Evolutionary conservation across 768 basidiomycete genomes (phyloP), one percentile per base, ranked within the genome.

Genomic region (Fibroporia radiculosa): DNA sequence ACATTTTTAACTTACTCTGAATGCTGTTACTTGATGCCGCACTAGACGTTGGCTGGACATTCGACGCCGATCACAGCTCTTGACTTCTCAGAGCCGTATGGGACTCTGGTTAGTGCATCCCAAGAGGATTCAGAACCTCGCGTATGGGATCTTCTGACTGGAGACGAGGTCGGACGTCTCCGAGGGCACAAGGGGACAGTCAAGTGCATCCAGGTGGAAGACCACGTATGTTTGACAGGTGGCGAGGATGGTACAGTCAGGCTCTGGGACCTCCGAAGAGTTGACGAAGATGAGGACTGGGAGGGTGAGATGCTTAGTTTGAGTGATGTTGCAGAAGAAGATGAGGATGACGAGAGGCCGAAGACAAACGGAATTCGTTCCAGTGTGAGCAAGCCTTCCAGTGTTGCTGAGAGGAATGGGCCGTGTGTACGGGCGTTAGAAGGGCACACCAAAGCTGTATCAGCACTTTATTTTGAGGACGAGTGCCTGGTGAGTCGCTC

Each of bases 51-150:
- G 25, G 74, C 82, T 32, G 78, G 78, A 38, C 95, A 97, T 54
- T 71, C 77, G 1, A 80, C 81, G 0, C 85, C 89, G 0, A 82
- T 99, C 52, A 81, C 83, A 0, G 82, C 92, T 1, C 75, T 99
- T 16, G 96, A 99, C 65, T 90, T 98, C 57, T 90, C 89, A 8
- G 95, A 97, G 59, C 96, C 96, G 4, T 99, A 99, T 56, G 95
- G 93, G 13, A 86, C 82, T 8, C 78, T 97, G 27, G 92, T 98
- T 48, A 88, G 80, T 40, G 84, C 92, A 1, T 84, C 90, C 1
- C 80, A 78, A 48, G 86, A 90, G 41, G 95, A 96, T 54, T 69
- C 83, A 11, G 79, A 87, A 45, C 92, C 93, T 2, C 81, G 86
- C 5, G 84, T 97, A 12, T 99, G 93, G 95, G 96, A 99, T 63